These are phyloP conservation scores for Arthrinium puccinioides DNA, from an alignment of 2,329 filamentous ascomycete species.

Conservation along the genomic window DNA sequence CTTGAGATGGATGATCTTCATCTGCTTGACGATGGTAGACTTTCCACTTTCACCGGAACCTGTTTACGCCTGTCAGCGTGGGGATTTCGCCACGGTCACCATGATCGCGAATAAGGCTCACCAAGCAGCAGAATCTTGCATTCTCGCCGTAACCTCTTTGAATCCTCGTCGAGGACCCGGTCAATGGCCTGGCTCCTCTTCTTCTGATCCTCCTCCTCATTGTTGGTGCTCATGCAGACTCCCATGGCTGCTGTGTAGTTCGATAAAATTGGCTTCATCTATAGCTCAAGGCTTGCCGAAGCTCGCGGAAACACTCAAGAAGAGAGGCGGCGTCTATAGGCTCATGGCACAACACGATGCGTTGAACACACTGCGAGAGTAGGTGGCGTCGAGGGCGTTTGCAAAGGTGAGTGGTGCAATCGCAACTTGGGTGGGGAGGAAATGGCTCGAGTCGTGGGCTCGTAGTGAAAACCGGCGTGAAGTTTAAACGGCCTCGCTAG, in stretches of 20 bases:
- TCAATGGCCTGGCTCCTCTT: slow-evolving; percentile 97
- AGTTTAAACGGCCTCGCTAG: slow-evolving; percentile 1
- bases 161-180: slow-evolving; percentile 88
- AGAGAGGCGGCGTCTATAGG: slow-evolving; percentile 1
- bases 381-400: not conserved
- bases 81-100: no score
- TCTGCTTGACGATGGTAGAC: slow-evolving; percentile 99
- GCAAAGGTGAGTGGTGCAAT: slow-evolving; percentile 1
- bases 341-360: not conserved
- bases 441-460: slow-evolving; percentile 2
- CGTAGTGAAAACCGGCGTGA: not conserved
- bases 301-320: not conserved
- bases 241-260: slow-evolving; percentile 58
- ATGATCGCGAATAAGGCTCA: no score
- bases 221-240: slow-evolving; percentile 82
- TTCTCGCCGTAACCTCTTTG: slow-evolving; percentile 84
- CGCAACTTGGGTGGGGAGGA: not conserved
- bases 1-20: slow-evolving; percentile 99
- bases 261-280: slow-evolving; percentile 2
- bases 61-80: slow-evolving; percentile 27
- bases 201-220: slow-evolving; percentile 85
- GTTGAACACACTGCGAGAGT: not conserved
- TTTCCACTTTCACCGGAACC: slow-evolving; percentile 98
- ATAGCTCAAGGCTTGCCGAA: slow-evolving; percentile 1
- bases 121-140: slow-evolving; percentile 97